These are phyloP conservation scores for Sedum album DNA, from an alignment of 164 flowering plant species.

Conservation along the genomic window DNA sequence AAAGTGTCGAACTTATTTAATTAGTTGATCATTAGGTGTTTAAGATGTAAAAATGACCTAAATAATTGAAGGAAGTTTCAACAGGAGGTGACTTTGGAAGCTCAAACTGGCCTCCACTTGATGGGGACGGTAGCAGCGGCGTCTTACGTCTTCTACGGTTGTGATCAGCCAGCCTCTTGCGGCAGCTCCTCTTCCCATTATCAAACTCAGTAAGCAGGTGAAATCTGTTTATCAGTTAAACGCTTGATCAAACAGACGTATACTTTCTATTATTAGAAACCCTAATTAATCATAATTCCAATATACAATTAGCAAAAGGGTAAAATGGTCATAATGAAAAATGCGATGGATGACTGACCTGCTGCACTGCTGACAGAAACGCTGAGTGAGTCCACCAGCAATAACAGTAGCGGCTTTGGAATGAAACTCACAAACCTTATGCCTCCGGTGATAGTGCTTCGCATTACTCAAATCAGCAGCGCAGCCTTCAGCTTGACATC, in stretches of 20 bases:
- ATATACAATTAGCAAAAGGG: constrained; percentile 11
- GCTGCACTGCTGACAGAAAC: constrained; percentile 99
- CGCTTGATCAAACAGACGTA: too few relatives aligned
- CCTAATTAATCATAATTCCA: too few relatives aligned
- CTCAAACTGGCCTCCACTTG: constrained; percentile 14
- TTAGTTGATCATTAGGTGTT: too few relatives aligned
- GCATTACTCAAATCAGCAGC: constrained; percentile 67
- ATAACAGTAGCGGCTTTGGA: constrained; percentile 82
- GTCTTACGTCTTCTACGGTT: constrained; percentile 59
- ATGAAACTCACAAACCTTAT: constrained; percentile 94
- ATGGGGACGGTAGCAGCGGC: constrained; percentile 20
- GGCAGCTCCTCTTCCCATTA: constrained; percentile 69
- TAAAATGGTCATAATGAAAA: constrained; percentile 5
- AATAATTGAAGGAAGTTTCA: background rate
- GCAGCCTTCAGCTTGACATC: constrained; percentile 92
- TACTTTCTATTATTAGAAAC: too few relatives aligned
- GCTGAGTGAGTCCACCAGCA: constrained; percentile 71
- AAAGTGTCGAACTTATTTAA: too few relatives aligned
- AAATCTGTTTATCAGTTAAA: constrained; percentile 22
- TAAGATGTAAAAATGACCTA: background rate
- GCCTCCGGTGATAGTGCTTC: constrained; percentile 92
- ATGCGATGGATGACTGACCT: constrained; percentile 25
- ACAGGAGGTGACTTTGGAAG: constrained; percentile 17
- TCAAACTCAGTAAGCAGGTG: constrained; percentile 57
- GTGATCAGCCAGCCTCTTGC: constrained; percentile 70